Evolutionary conservation across 2,329 filamentous ascomycete species (phyloP), one percentile per base, ranked within the genome.

Genomic region (Ustulina deusta): DNA sequence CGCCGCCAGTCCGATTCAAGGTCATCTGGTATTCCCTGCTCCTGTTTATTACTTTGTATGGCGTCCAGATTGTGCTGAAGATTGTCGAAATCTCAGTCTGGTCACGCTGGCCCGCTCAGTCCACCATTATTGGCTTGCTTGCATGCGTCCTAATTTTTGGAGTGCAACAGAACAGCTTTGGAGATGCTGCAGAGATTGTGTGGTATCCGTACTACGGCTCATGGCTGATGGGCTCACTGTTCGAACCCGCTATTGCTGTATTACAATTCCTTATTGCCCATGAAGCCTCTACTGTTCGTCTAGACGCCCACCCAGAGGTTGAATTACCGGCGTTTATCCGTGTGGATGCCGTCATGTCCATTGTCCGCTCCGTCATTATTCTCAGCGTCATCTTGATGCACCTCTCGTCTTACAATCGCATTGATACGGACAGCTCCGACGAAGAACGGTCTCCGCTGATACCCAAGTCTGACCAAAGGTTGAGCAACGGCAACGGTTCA

Each of bases 131-230:
- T 61, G 87, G 88, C 61, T 80, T 86, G 42, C 79, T 92, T 29
- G 86, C 89, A 1, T 90, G 88, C 62, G 82, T 89, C 52, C 78
- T 92, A 32, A 82, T 88, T n/a, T 93, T 90, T 77, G 85, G 87
- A 3, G 83, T 90, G 15, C 83, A 91, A 71, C 80, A 89, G 66
- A 82, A 86, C 46, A 83, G 83, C 22, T 81, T 91, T 15, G 79
- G 82, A 2, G 85, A 87, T 60, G 80, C 81, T 20, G 75, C 81
- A 34, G 81, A 83, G 59, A 82, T 84, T 2, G 82, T 88, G 10
- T 90, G 88, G 83, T 88, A 90, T 71, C 88, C 90, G 0, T 89
- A 88, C 69, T 86, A 86, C 69, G 89, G 88, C 20, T 86, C 87
- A 13, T 91, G 90, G 83, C 71, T 86, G 34, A 77, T 91, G 17